These are phyloP conservation scores for Tulasnella sp. DNA, from an alignment of 768 basidiomycete species.

Conservation along the genomic window DNA sequence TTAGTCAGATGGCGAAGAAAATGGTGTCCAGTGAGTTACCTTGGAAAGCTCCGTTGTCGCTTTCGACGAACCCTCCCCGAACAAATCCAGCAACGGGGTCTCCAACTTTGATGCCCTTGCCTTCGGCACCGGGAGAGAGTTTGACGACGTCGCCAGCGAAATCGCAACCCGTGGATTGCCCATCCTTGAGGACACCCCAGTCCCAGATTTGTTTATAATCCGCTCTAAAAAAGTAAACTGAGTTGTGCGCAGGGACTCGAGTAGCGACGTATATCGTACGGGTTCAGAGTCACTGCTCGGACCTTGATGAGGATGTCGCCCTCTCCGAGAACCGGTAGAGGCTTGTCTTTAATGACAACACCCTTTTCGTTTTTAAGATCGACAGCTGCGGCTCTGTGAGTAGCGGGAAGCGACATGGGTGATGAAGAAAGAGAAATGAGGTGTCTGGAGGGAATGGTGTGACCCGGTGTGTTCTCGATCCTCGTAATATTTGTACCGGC, in stretches of 20 bases:
- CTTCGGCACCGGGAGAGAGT: slow-evolving; percentile 28
- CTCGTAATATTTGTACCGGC: background rate
- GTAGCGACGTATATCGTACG: slow-evolving; percentile 16
- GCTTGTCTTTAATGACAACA: slow-evolving; percentile 5
- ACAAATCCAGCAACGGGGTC: slow-evolving; percentile 31
- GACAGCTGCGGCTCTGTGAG: slow-evolving; percentile 1
- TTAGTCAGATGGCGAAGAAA: background rate
- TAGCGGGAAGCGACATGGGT: background rate
- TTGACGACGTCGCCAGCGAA: slow-evolving; percentile 32
- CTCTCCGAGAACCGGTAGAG: slow-evolving; percentile 1
- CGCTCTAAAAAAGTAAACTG: background rate
- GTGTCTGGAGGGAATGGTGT: background rate
- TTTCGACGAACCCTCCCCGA: slow-evolving; percentile 26
- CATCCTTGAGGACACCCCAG: slow-evolving; percentile 27
- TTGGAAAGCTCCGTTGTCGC: slow-evolving; percentile 31
- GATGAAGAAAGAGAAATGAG: background rate
- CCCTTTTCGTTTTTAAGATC: background rate
- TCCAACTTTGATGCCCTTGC: slow-evolving; percentile 30
- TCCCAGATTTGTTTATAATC: slow-evolving; percentile 27
- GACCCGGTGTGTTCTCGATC: background rate
- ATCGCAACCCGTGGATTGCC: slow-evolving; percentile 29
- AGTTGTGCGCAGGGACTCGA: background rate
- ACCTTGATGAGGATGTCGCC: slow-evolving; percentile 28
- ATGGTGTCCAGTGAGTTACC: slow-evolving; percentile 9
- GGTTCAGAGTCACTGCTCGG: slow-evolving; percentile 30